Percentiles rank a stretch among this genome's conserved stretches.
Conservation (phyloP, 768 basidiomycete species). For the Pluteus cervinus region DNA sequence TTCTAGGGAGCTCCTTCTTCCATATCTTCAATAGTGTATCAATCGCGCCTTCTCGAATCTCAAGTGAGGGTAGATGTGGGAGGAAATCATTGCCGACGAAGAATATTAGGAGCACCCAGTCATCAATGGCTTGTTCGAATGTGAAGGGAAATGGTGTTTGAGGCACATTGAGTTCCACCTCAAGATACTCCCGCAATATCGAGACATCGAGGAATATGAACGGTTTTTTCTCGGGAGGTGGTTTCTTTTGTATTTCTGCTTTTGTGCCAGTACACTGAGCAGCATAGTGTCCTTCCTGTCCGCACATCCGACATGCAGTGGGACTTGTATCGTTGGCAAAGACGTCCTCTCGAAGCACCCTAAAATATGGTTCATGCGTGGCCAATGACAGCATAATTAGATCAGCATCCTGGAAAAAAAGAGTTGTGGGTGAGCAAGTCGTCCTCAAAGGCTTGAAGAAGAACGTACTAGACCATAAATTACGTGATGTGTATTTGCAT, state of each 20-base stretch:
- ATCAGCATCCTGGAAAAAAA: constrained; percentile 80
- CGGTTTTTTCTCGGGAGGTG: constrained; percentile 77
- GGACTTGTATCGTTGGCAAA: constrained; percentile 78
- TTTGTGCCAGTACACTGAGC: constrained; percentile 86
- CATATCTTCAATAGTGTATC: constrained; percentile 95
- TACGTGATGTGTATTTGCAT: constrained; percentile 93
- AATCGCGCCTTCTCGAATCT: constrained; percentile 99
- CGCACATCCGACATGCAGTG: constrained; percentile 85
- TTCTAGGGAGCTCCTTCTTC: constrained; percentile 86
- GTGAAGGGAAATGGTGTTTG: constrained; percentile 78
- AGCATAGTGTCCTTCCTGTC: constrained; percentile 91
- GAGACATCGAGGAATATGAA: constrained; percentile 99
- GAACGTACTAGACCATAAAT: constrained; percentile 88
- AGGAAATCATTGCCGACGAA: constrained; percentile 99
- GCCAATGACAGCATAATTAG: constrained; percentile 98
- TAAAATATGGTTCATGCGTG: constrained; percentile 97
- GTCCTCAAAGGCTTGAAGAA: constrained; percentile 2
- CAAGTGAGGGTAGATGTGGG: constrained; percentile 95
- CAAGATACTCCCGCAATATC: constrained; percentile 94
- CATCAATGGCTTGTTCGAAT: constrained; percentile 96
- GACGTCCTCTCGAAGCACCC: constrained; percentile 96
- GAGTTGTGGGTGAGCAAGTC: no score
- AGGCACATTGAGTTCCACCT: constrained; percentile 88
- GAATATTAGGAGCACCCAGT: constrained; percentile 99
- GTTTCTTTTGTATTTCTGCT: constrained; percentile 63